Base-by-base conservation (phyloP, 345 rosid species). In the Salix exigua region DNA sequence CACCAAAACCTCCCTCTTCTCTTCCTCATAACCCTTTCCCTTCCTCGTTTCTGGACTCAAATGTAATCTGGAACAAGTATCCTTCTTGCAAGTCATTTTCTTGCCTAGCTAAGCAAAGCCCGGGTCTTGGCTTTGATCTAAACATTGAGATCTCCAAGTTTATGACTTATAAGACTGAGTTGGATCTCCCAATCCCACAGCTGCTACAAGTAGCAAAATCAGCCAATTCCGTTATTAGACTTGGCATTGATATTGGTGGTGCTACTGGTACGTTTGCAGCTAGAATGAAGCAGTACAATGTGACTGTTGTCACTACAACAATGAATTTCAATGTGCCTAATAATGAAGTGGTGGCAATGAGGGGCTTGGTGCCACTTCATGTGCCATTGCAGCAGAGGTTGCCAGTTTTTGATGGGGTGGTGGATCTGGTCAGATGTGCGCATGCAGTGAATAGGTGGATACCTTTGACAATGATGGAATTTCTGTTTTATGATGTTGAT, bases 391-490 rank as follows among this genome's bases (percentile, higher is more conserved):
- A 96, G 92, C 99, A 93, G 84, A 70, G 98, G 75, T 70, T 96
- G 71, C 98, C 98, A 2, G 89, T 93, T 44, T 96, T 96, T 70
- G 99, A 96, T 7, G 99, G 97, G 5, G 93, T 87, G 62, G 73
- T 92, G 84, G 97, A 96, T 91, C 89, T 96, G 85, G 97, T 96
- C 17, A 74, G 99, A 75, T 92, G 96, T 68, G 96, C 97, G 19
- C 88, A 88, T 19, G 98, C 98, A 2, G 95, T 96, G 84, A 96
- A 96, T 75, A 74, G 99, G 83, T 96, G 99, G 98, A 91, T 96
- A 26, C 99, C 99, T 0, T 83, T 87, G 71, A 76, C 86, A 26
- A 89, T 88, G 82, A 83, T 96, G 91, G 99, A 96, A 80, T 96
- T 96, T 64, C 81, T 96, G 83, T 80, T 96, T 25, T 92, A 84